Percentiles rank a stretch among this genome's conserved stretches.
Conservation (phyloP, 176 grass and related monocot genomes). For the Tillandsia fasciculata region DNA sequence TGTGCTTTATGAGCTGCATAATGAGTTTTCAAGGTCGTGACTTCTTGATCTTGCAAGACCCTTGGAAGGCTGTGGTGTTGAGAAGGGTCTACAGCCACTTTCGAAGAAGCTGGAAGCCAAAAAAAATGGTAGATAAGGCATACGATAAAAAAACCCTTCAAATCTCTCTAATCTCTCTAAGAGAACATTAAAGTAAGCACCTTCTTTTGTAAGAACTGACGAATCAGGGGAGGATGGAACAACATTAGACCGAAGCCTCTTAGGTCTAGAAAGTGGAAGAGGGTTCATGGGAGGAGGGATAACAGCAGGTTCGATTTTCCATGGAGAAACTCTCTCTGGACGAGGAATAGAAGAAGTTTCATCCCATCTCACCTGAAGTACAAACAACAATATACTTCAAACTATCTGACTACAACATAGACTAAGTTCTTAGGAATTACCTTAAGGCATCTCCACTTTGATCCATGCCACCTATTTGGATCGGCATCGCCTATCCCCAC, state of each 20-base stretch:
- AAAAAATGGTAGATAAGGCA: constrained; percentile 1
- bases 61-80: constrained; percentile 33
- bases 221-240: constrained; percentile 33
- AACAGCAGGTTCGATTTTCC: constrained; percentile 83
- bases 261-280: constrained; percentile 44
- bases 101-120: constrained; percentile 23
- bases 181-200: constrained; percentile 26
- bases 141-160: constrained; percentile 14
- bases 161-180: constrained; percentile 1
- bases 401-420: not conserved
- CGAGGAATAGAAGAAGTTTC: constrained; percentile 73
- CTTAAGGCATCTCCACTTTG: constrained; percentile 89
- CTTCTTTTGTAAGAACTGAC: constrained; percentile 67
- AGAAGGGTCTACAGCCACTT: constrained; percentile 31
- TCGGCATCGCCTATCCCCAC: constrained; percentile 62
- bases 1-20: constrained; percentile 3
- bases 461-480: constrained; percentile 61
- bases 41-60: constrained; percentile 62
- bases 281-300: constrained; percentile 57
- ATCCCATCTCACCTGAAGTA: constrained; percentile 77
- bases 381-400: constrained; percentile 11
- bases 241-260: constrained; percentile 49
- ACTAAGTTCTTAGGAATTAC: constrained; percentile 16
- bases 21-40: constrained; percentile 13
- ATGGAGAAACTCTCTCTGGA: constrained; percentile 95